Conservation (phyloP, 108 stramenopile genomes). For the Phaeodactylum tricornutum region DNA sequence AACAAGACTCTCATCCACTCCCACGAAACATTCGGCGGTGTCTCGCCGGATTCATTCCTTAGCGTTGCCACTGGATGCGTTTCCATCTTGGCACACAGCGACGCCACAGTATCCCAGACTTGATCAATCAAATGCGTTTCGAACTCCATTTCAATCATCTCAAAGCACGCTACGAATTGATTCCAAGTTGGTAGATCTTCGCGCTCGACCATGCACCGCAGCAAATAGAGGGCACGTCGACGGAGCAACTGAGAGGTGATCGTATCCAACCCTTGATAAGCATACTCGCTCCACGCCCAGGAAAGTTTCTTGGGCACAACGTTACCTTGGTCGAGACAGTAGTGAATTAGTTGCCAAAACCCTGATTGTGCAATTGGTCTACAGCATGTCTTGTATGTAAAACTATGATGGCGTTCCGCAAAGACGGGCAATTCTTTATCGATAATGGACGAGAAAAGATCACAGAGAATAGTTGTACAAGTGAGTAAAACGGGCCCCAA, state of each 20-base stretch:
- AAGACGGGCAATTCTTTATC: too few relatives aligned
- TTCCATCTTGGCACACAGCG: constrained; percentile 17
- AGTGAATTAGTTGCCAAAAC: constrained; percentile 47
- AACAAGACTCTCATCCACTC: constrained; percentile 56
- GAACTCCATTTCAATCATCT: constrained; percentile 79
- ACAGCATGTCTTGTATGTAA: neutral
- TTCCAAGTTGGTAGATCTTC: constrained; percentile 35
- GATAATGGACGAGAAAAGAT: constrained; percentile 27
- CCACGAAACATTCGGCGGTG: constrained; percentile 31
- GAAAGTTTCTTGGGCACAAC: constrained; percentile 13
- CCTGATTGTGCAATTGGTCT: constrained; percentile 21
- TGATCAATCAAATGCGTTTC: constrained; percentile 77
- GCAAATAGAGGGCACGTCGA: constrained; percentile 45
- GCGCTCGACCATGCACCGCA: constrained; percentile 32
- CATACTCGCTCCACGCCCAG: constrained; percentile 6
- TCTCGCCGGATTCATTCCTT: neutral
- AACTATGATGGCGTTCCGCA: neutral
- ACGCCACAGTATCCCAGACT: constrained; percentile 57
- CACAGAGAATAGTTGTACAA: constrained; percentile 45
- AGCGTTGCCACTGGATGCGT: neutral
- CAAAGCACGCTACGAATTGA: constrained; percentile 58
- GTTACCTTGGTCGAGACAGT: constrained; percentile 33
- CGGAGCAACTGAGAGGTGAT: constrained; percentile 27
- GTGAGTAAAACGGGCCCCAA: constrained; percentile 11
- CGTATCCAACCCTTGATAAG: constrained; percentile 12